Conservation (phyloP, 768 basidiomycete genomes). For the Mycena floridula region DNA sequence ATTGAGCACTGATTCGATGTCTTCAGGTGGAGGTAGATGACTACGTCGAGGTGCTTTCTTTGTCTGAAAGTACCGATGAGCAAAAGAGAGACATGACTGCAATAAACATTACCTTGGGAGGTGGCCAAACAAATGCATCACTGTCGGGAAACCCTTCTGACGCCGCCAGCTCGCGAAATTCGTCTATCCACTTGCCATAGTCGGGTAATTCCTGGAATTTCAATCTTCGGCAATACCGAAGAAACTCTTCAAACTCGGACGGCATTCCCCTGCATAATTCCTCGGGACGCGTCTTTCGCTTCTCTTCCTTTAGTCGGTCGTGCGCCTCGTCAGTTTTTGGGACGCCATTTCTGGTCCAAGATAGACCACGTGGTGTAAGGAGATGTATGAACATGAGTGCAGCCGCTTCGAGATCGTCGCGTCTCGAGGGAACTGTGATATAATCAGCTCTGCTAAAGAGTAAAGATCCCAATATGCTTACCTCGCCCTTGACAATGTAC, state of each 20-base stretch:
- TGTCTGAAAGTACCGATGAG: slow-evolving; percentile 16
- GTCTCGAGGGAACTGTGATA: slow-evolving; percentile 61
- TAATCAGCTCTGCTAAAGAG: neutral
- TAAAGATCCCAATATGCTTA: slow-evolving; percentile 18
- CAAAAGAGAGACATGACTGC: neutral
- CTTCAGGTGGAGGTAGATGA: slow-evolving; percentile 32
- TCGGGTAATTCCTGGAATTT: slow-evolving; percentile 65
- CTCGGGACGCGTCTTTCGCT: slow-evolving; percentile 53
- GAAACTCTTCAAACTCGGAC: slow-evolving; percentile 68
- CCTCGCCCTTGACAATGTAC: slow-evolving; percentile 78
- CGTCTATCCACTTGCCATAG: slow-evolving; percentile 58
- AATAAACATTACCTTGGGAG: slow-evolving; percentile 21
- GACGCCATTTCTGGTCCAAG: slow-evolving; percentile 78
- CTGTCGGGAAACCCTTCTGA: slow-evolving; percentile 52
- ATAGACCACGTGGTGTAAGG: slow-evolving; percentile 66
- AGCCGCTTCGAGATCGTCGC: slow-evolving; percentile 74
- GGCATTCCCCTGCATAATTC: slow-evolving; percentile 66
- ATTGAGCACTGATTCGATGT: slow-evolving; percentile 51
- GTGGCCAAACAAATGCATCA: slow-evolving; percentile 69
- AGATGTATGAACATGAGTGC: slow-evolving; percentile 79
- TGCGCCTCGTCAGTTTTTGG: slow-evolving; percentile 66
- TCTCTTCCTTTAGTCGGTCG: slow-evolving; percentile 56
- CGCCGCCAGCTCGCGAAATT: slow-evolving; percentile 56
- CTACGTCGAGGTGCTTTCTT: slow-evolving; percentile 29
- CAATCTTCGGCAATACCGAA: slow-evolving; percentile 64